Evolutionary conservation across 768 basidiomycete species (phyloP).

Genomic region (Mycena alexandri): DNA sequence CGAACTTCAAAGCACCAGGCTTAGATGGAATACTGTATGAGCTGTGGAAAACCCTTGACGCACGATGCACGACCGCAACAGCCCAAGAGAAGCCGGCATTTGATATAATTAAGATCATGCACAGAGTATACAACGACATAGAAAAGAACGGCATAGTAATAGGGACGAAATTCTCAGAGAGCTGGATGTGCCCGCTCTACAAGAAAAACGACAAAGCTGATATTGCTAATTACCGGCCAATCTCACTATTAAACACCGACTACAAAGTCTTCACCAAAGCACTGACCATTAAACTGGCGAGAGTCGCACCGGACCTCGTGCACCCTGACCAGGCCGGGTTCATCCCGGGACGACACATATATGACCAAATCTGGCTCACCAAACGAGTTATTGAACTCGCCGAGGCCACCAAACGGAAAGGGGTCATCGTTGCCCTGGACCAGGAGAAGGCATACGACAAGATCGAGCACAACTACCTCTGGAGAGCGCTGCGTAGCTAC

Average conservation of each 20-base stretch:
- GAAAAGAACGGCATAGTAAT: not conserved
- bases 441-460: no score
- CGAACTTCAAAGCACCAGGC: slow-evolving; percentile 9
- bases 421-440: not conserved
- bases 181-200: slow-evolving; percentile 7
- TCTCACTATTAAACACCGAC: not conserved
- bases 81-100: not conserved
- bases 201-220: slow-evolving; percentile 11
- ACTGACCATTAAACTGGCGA: not conserved
- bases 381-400: slow-evolving; percentile 5
- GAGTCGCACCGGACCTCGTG: no score
- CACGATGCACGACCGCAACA: not conserved
- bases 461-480: no score
- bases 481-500: not conserved
- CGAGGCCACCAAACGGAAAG: not conserved
- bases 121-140: not conserved
- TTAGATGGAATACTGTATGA: slow-evolving; percentile 7
- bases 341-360: no score
- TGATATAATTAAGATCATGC: not conserved
- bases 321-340: no score
- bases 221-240: not conserved
- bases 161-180: not conserved
- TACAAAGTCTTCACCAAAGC: slow-evolving; percentile 6
- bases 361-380: not conserved
- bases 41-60: not conserved